Percentiles rank a stretch among this genome's conserved stretches.
Conservation (phyloP, 108 stramenopile genomes). For the Fistulifera pelliculosa region DNA sequence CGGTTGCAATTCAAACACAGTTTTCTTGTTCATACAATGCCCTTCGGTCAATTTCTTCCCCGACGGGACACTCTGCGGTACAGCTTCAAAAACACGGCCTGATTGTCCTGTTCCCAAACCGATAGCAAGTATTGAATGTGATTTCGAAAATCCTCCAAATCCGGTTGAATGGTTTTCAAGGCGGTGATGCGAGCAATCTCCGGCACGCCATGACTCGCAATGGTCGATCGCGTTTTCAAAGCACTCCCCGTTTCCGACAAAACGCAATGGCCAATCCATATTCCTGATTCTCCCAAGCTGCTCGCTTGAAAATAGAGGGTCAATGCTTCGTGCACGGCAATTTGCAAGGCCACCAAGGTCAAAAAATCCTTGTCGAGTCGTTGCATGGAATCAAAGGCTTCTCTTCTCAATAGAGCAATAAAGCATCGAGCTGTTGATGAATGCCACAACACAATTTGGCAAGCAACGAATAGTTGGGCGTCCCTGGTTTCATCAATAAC, state of each 20-base stretch:
- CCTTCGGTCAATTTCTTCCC: conserved; percentile 51
- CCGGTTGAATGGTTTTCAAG: conserved; percentile 41
- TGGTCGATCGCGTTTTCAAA: conserved; percentile 29
- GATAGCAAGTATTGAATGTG: conserved; percentile 50
- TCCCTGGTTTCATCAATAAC: conserved; percentile 68
- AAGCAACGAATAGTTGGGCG: conserved; percentile 69
- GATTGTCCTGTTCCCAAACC: conserved; percentile 79
- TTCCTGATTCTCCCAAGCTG: conserved; percentile 55
- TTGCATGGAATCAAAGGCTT: conserved; percentile 49
- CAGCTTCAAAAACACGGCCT: conserved; percentile 68
- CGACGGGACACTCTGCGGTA: conserved; percentile 64
- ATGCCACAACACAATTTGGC: conserved; percentile 73
- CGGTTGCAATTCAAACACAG: conserved; percentile 41
- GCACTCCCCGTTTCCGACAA: conserved; percentile 59
- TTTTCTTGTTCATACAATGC: conserved; percentile 52
- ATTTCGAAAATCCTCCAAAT: conserved; percentile 57
- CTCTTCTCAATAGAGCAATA: conserved; percentile 45
- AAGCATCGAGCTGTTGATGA: conserved; percentile 62
- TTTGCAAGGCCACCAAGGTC: conserved; percentile 67
- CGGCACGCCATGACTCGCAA: conserved; percentile 45
- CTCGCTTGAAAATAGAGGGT: conserved; percentile 72
- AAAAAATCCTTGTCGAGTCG: conserved; percentile 71
- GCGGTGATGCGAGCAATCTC: conserved; percentile 51
- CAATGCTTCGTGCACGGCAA: conserved; percentile 55
- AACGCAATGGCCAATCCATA: conserved; percentile 80